Evolutionary conservation across 345 rosid genomes (phyloP).

Genomic region (Gossypium raimondii): DNA sequence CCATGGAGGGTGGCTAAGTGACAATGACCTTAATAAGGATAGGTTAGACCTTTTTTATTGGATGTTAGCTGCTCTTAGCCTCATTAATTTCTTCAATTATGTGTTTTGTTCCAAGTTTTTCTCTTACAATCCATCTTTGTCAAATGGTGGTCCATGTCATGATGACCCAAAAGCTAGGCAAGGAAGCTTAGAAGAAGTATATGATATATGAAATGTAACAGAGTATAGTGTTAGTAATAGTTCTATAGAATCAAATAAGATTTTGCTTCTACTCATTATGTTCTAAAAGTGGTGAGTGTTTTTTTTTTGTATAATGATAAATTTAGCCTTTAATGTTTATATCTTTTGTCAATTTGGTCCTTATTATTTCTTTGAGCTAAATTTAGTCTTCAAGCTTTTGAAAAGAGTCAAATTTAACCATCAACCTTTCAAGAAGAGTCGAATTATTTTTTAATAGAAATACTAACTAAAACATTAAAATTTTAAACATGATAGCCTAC

Average conservation of each 20-base stretch:
- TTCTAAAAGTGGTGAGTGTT: neutral
- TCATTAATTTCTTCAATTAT: conserved; percentile 50
- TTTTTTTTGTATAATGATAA: no score
- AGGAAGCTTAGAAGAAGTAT: neutral
- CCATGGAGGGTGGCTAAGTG: conserved; percentile 56
- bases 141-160: conserved; percentile 17
- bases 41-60: conserved; percentile 66
- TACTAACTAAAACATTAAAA: no score
- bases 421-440: no score
- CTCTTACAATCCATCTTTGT: conserved; percentile 39
- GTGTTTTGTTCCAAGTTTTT: conserved; percentile 56
- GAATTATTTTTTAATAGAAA: no score
- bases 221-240: neutral
- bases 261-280: neutral
- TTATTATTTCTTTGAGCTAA: no score
- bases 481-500: no score
- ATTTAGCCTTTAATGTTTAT: no score
- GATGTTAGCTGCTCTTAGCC: conserved; percentile 55
- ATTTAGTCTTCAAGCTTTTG: no score
- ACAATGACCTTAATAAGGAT: conserved; percentile 48
- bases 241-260: neutral
- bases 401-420: no score
- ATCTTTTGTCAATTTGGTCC: no score
- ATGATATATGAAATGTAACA: neutral
- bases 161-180: conserved; percentile 21